These are phyloP conservation scores for Clitopilus hobsonii DNA, from an alignment of 768 basidiomycete species.

Conservation along the genomic window DNA sequence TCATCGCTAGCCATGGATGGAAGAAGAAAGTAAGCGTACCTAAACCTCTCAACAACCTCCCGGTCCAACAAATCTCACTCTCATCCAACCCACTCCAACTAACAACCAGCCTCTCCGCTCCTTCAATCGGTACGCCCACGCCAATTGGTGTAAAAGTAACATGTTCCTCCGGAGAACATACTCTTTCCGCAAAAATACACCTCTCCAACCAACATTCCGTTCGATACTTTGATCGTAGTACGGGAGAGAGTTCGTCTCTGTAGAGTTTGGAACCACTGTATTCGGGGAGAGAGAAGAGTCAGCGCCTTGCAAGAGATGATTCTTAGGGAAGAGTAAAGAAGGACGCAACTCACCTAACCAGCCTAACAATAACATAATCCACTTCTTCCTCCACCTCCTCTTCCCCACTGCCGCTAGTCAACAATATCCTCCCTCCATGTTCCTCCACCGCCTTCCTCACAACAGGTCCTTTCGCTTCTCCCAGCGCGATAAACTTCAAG, in stretches of 20 bases:
- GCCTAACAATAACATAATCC: conserved; percentile 65
- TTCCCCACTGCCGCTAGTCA: conserved; percentile 37
- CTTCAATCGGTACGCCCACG: conserved; percentile 57
- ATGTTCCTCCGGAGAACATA: conserved; percentile 65
- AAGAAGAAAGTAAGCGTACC: conserved; percentile 34
- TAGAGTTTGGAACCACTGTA: conserved; percentile 69
- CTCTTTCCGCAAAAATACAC: conserved; percentile 71
- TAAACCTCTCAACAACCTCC: conserved; percentile 61
- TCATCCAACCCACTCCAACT: conserved; percentile 76
- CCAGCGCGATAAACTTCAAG: conserved; percentile 52
- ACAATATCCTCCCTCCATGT: conserved; percentile 47
- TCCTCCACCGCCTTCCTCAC: conserved; percentile 60
- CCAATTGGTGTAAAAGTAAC: conserved; percentile 66
- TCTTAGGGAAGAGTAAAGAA: background rate
- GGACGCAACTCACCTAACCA: conserved; percentile 54
- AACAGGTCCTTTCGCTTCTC: conserved; percentile 56
- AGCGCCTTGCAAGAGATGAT: too few species aligned
- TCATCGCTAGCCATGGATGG: background rate
- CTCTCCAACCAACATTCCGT: conserved; percentile 95
- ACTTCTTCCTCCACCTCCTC: conserved; percentile 50
- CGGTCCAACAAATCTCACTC: conserved; percentile 61
- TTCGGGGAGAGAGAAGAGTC: background rate
- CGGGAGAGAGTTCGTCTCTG: conserved; percentile 45
- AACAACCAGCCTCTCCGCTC: conserved; percentile 50
- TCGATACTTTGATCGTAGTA: conserved; percentile 52